These are phyloP conservation scores for Angomonas deanei DNA, from an alignment of 208 protist genomes.

Conservation along the genomic window DNA sequence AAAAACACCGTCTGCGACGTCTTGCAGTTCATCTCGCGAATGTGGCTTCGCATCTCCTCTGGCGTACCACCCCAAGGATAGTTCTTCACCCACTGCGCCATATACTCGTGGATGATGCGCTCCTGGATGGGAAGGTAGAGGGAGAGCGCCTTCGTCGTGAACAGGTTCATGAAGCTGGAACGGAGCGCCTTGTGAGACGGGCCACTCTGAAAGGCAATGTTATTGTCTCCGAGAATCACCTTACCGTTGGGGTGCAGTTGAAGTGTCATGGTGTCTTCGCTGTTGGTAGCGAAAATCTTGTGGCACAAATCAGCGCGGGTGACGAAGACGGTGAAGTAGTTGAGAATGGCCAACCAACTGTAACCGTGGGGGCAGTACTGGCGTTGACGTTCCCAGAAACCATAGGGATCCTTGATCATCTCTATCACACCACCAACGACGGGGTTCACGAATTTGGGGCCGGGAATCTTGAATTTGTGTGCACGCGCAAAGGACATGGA, in stretches of 20 bases:
- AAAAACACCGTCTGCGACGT: conserved; percentile 92
- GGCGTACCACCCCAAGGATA: conserved; percentile 48
- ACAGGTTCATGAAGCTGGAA: conserved; percentile 83
- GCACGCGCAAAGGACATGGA: conserved; percentile 54
- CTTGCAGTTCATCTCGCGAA: conserved; percentile 89
- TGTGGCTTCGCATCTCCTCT: conserved; percentile 75
- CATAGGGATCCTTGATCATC: conserved; percentile 78
- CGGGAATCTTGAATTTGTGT: conserved; percentile 71
- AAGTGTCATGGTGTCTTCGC: conserved; percentile 67
- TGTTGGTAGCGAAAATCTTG: conserved; percentile 77
- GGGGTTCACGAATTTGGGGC: conserved; percentile 50
- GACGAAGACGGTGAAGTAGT: conserved; percentile 71
- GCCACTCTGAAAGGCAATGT: conserved; percentile 83
- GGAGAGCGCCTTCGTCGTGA: conserved; percentile 79
- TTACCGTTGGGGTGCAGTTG: conserved; percentile 81
- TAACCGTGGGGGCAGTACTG: conserved; percentile 65
- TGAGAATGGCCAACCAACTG: conserved; percentile 75
- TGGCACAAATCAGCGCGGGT: conserved; percentile 74
- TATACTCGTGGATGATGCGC: conserved; percentile 62
- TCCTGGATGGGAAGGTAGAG: conserved; percentile 80
- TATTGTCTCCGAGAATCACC: conserved; percentile 83
- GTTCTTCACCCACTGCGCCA: conserved; percentile 53
- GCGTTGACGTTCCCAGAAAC: conserved; percentile 80
- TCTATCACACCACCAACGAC: conserved; percentile 60
- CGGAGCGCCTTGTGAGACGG: conserved; percentile 76